Percentiles rank a stretch among this genome's conserved stretches.
phyloP scores from a whole-genome alignment of 2,329 filamentous ascomycete genomes.

The Apiospora rasikravindrae region DNA sequence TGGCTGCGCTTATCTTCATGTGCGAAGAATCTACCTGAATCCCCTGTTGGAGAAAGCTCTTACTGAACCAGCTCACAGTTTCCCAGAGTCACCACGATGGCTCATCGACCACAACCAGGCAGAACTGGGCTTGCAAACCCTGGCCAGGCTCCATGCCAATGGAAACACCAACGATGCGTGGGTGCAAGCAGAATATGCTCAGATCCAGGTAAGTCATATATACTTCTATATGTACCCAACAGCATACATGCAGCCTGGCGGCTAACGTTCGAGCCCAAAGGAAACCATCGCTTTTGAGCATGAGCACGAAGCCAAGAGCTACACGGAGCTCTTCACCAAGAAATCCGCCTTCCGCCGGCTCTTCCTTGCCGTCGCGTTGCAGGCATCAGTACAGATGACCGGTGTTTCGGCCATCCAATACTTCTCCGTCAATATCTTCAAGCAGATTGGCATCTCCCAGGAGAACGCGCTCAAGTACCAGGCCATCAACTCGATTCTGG shows the following conservation, averaged over 20 bases:
- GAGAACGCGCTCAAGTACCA: slow-evolving; percentile 75
- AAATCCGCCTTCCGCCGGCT: slow-evolving; percentile 72
- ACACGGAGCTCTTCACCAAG: slow-evolving; percentile 70
- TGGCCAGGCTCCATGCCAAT: slow-evolving; percentile 73
- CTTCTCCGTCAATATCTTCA: slow-evolving; percentile 71
- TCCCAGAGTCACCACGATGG: slow-evolving; percentile 78
- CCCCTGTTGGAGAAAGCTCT: not conserved
- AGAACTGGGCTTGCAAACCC: slow-evolving; percentile 68
- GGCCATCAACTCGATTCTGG: slow-evolving; percentile 75
- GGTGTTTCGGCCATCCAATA: slow-evolving; percentile 78
- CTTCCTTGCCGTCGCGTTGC: slow-evolving; percentile 71
- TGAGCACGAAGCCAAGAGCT: slow-evolving; percentile 72
- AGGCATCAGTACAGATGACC: slow-evolving; percentile 78
- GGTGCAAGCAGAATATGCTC: slow-evolving; percentile 74
- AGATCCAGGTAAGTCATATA: slow-evolving; percentile 67
- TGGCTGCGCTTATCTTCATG: slow-evolving; percentile 66
- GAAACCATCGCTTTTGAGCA: slow-evolving; percentile 66
- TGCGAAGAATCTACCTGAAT: slow-evolving; percentile 38
- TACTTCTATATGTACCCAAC: not conserved
- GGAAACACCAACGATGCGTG: slow-evolving; percentile 70
- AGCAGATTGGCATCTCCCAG: slow-evolving; percentile 69
- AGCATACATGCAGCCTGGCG: not conserved
- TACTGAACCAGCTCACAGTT: not conserved
- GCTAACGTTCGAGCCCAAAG: slow-evolving; percentile 17
- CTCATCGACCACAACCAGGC: slow-evolving; percentile 73